These are phyloP conservation scores for Mrakiaceae sp. DNA, from an alignment of 1,284 basidiomycete species.

Conservation along the genomic window DNA sequence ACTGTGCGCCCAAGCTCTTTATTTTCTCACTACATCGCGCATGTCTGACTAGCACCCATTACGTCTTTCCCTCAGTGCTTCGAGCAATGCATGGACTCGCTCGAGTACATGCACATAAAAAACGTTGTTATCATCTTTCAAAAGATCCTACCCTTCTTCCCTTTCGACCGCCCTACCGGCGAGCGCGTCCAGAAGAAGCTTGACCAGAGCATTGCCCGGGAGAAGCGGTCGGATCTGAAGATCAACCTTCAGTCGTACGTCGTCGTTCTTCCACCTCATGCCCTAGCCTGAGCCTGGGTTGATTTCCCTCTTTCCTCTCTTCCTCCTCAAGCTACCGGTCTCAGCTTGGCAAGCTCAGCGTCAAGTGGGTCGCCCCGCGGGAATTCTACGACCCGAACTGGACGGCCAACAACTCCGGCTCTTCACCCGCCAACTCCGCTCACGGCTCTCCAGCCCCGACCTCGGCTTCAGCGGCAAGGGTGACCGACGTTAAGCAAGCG, in stretches of 20 bases:
- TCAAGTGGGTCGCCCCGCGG: conserved; percentile 3
- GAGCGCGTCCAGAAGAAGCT: conserved; percentile 51
- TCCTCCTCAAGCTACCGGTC: conserved; percentile 9
- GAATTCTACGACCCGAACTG: not conserved
- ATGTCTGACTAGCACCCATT: conserved; percentile 48
- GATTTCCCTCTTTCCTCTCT: not conserved
- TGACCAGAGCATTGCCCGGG: conserved; percentile 55
- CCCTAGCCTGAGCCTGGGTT: not conserved
- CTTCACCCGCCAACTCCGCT: not conserved
- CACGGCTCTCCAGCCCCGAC: not conserved
- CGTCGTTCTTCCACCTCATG: no score
- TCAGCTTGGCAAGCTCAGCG: conserved; percentile 15
- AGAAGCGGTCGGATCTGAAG: conserved; percentile 52
- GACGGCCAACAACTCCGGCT: not conserved
- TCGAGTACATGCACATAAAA: conserved; percentile 87
- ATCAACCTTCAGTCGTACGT: conserved; percentile 61
- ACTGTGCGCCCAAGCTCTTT: conserved; percentile 22
- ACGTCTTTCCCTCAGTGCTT: conserved; percentile 48
- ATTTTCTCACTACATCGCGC: not conserved
- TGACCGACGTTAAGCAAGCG: not conserved
- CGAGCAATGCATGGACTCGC: conserved; percentile 30
- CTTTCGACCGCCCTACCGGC: conserved; percentile 47
- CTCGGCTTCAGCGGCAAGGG: not conserved
- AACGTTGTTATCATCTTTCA: conserved; percentile 83
- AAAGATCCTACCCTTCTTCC: conserved; percentile 78